These are phyloP conservation scores for Lactifluus rugatus DNA, from an alignment of 768 basidiomycete genomes.

Conservation along the genomic window DNA sequence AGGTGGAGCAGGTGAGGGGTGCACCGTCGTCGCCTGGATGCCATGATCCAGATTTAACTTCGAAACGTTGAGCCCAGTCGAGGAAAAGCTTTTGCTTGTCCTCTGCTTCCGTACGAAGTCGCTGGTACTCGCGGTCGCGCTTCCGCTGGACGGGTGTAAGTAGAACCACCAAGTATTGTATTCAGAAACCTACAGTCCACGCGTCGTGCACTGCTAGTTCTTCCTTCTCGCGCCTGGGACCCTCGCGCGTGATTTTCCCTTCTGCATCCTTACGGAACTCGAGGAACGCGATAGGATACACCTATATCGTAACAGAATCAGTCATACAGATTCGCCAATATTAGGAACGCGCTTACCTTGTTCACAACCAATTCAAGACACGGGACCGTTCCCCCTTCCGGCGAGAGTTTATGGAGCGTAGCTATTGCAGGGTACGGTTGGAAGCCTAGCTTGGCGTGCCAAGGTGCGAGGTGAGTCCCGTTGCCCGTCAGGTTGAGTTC, in stretches of 20 bases:
- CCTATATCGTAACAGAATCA: conserved; percentile 28
- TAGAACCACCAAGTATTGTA: not conserved
- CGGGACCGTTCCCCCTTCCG: conserved; percentile 72
- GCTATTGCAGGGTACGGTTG: conserved; percentile 55
- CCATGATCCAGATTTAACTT: conserved; percentile 41
- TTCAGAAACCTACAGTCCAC: conserved; percentile 54
- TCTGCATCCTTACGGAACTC: conserved; percentile 47
- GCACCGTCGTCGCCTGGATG: conserved; percentile 19
- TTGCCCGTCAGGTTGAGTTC: conserved; percentile 70
- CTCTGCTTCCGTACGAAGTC: conserved; percentile 48
- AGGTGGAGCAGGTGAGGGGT: not conserved
- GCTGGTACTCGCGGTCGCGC: conserved; percentile 48
- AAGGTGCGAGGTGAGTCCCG: conserved; percentile 74
- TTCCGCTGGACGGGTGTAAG: conserved; percentile 34
- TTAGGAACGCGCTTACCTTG: conserved; percentile 36
- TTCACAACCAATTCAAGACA: conserved; percentile 65
- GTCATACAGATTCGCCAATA: not conserved
- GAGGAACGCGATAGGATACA: conserved; percentile 71
- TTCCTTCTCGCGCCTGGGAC: conserved; percentile 62
- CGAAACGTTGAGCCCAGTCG: conserved; percentile 56
- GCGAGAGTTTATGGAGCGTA: conserved; percentile 65
- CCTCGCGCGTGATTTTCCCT: conserved; percentile 41
- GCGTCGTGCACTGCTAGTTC: conserved; percentile 47
- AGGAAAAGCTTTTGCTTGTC: conserved; percentile 44
- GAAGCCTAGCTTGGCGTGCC: conserved; percentile 86